Evolutionary conservation across 805 yeast genomes (phyloP).

Genomic region (Ogataea neopini): DNA sequence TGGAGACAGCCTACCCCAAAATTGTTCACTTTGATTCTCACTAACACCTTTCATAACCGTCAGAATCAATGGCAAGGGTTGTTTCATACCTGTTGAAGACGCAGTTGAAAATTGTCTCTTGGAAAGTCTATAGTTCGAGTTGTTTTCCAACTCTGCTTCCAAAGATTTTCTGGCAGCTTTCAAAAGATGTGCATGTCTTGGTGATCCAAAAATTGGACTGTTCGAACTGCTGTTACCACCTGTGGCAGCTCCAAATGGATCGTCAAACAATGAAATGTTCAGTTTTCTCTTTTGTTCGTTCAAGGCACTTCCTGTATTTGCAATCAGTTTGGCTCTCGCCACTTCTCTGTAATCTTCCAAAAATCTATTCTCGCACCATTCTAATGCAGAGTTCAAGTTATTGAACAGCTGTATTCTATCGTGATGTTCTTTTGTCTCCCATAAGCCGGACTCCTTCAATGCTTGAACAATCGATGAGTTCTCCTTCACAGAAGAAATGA

Average conservation of each 20-base stretch:
- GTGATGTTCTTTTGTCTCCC: conserved; percentile 51
- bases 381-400: conserved; percentile 83
- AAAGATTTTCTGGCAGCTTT: conserved; percentile 50
- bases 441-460: conserved; percentile 79
- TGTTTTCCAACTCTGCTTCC: conserved; percentile 39
- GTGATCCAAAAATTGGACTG: conserved; percentile 43
- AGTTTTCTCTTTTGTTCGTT: conserved; percentile 16
- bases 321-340: conserved; percentile 8
- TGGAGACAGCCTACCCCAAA: conserved; percentile 67
- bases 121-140: conserved; percentile 17
- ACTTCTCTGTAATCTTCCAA: conserved; percentile 57
- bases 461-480: conserved; percentile 68
- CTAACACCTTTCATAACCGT: conserved; percentile 66
- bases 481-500: conserved; percentile 75
- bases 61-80: conserved; percentile 64
- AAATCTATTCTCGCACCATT: conserved; percentile 95
- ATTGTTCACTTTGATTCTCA: conserved; percentile 41
- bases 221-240: background rate
- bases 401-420: conserved; percentile 63
- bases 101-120: conserved; percentile 17
- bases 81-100: conserved; percentile 13
- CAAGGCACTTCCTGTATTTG: background rate
- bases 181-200: conserved; percentile 52
- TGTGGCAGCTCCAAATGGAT: conserved; percentile 4
- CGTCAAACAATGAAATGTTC: conserved; percentile 22